Percentiles rank a stretch among this genome's conserved stretches.
Evolutionary conservation across 768 basidiomycete species (phyloP).

Genomic region (Chalciporus piperatus): DNA sequence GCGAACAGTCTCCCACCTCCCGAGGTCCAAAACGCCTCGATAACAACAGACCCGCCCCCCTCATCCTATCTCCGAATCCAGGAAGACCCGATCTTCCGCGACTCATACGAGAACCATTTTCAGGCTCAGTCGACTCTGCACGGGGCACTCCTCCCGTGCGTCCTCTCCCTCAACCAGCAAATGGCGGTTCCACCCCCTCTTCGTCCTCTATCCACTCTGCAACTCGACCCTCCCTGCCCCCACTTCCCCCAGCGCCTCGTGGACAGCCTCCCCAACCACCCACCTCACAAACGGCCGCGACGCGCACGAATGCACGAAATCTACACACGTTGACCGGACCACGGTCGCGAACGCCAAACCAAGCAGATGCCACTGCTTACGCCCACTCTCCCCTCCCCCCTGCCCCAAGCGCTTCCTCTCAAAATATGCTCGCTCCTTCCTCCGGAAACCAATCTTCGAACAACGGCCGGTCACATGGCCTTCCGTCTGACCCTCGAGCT

Average conservation of each 20-base stretch:
- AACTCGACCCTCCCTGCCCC: slow-evolving; percentile 52
- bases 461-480: slow-evolving; percentile 47
- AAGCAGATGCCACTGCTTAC: slow-evolving; percentile 49
- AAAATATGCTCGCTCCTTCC: slow-evolving; percentile 42
- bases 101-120: slow-evolving; percentile 58
- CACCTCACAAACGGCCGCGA: slow-evolving; percentile 30
- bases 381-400: slow-evolving; percentile 42
- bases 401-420: slow-evolving; percentile 30
- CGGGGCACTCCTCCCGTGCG: slow-evolving; percentile 26
- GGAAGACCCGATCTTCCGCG: slow-evolving; percentile 66
- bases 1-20: slow-evolving; percentile 27
- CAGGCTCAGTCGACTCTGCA: slow-evolving; percentile 51
- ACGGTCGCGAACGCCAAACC: slow-evolving; percentile 53
- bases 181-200: slow-evolving; percentile 9
- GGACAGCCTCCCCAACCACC: slow-evolving; percentile 56
- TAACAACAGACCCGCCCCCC: slow-evolving; percentile 71
- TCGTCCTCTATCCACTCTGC: slow-evolving; percentile 32
- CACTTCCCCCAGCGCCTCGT: slow-evolving; percentile 68
- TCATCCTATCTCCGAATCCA: slow-evolving; percentile 61
- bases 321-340: slow-evolving; percentile 35
- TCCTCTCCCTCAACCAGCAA: slow-evolving; percentile 30
- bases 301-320: slow-evolving; percentile 31
- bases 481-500: slow-evolving; percentile 62
- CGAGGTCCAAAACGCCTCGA: slow-evolving; percentile 50
- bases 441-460: slow-evolving; percentile 26